These are phyloP conservation scores for Fusarium phyllophilum DNA, from an alignment of 2,329 filamentous ascomycete genomes.

Conservation along the genomic window DNA sequence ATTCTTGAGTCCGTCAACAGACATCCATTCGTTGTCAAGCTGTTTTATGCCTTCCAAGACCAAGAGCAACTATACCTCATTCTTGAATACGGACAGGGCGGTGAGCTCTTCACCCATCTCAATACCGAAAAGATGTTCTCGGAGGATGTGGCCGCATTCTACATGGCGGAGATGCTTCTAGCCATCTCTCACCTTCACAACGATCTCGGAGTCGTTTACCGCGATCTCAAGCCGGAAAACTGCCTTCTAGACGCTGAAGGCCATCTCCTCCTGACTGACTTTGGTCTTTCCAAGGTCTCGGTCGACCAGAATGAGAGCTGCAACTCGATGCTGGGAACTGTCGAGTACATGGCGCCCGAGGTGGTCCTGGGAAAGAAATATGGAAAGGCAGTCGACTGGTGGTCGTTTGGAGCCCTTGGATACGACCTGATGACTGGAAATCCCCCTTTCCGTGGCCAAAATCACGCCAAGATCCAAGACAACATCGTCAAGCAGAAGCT, in stretches of 20 bases:
- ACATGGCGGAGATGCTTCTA: constrained; percentile 98
- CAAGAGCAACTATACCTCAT: constrained; percentile 98
- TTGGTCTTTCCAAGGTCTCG: constrained; percentile 94
- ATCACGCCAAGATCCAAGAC: constrained; percentile 94
- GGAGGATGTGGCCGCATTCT: constrained; percentile 90
- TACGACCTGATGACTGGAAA: constrained; percentile 93
- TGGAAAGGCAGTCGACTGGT: constrained; percentile 97
- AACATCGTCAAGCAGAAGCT: constrained; percentile 96
- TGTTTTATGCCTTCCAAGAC: constrained; percentile 98
- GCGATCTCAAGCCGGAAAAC: constrained; percentile 97
- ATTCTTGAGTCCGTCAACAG: constrained; percentile 96
- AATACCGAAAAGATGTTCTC: constrained; percentile 95
- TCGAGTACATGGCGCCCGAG: constrained; percentile 99
- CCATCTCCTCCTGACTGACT: constrained; percentile 94
- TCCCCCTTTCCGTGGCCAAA: constrained; percentile 89
- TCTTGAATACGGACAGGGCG: constrained; percentile 95
- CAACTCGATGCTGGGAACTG: constrained; percentile 91
- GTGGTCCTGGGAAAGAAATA: constrained; percentile 89
- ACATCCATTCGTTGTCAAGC: constrained; percentile 96
- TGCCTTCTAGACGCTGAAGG: constrained; percentile 92
- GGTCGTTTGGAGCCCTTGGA: constrained; percentile 93
- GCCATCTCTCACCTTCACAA: constrained; percentile 93
- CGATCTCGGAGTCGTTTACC: constrained; percentile 92
- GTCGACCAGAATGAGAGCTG: constrained; percentile 73
- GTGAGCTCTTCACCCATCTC: constrained; percentile 95